These are phyloP conservation scores for Periconia macrospinosa DNA, from an alignment of 2,329 filamentous ascomycete genomes.

Conservation along the genomic window DNA sequence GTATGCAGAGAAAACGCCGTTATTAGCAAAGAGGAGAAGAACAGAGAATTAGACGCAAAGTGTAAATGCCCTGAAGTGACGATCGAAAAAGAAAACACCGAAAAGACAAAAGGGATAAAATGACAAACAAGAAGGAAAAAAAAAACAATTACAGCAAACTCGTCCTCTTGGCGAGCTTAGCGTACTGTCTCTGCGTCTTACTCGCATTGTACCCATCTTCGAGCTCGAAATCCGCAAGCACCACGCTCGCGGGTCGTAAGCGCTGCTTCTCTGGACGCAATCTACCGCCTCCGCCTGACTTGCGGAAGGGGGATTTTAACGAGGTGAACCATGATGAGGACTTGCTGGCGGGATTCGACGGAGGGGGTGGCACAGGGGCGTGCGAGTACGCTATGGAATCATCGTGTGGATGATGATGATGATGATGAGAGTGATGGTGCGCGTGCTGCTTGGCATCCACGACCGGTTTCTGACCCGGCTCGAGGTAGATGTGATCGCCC, in stretches of 20 bases:
- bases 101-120: background rate
- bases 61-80: no score
- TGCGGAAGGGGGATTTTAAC: background rate
- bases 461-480: constrained; percentile 42
- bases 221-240: constrained; percentile 29
- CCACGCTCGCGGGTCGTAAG: constrained; percentile 23
- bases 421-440: constrained; percentile 6
- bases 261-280: constrained; percentile 5
- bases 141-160: constrained; percentile 34
- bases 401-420: constrained; percentile 4
- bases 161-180: constrained; percentile 39
- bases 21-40: no score
- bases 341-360: no score
- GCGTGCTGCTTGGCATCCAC: constrained; percentile 10
- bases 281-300: constrained; percentile 13
- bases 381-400: background rate
- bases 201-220: constrained; percentile 37
- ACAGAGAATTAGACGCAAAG: no score
- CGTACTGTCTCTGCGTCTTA: constrained; percentile 36
- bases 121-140: background rate
- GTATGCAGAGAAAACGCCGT: no score
- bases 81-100: background rate
- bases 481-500: constrained; percentile 58
- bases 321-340: background rate
- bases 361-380: background rate